These are phyloP conservation scores for Pichia cactophila DNA, from an alignment of 1,139 yeast genomes.

Conservation along the genomic window DNA sequence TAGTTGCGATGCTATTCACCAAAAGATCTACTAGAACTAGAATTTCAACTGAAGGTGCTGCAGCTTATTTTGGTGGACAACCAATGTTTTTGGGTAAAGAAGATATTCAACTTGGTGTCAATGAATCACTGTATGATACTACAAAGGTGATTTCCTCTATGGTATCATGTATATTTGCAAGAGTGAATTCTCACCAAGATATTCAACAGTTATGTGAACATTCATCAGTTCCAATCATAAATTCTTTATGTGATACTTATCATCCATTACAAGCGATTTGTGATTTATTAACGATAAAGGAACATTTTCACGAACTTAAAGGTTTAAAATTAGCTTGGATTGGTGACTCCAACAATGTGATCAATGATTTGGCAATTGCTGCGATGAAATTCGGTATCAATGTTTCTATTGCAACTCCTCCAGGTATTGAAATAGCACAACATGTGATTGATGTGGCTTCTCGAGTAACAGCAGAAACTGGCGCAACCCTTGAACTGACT, in stretches of 20 bases:
- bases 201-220: slow-evolving; percentile 67
- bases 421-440: slow-evolving; percentile 55
- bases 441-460: slow-evolving; percentile 51
- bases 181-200: slow-evolving; percentile 80
- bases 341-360: slow-evolving; percentile 93
- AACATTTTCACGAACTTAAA: slow-evolving; percentile 51
- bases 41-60: slow-evolving; percentile 91
- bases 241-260: slow-evolving; percentile 84
- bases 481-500: slow-evolving; percentile 52
- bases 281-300: slow-evolving; percentile 80
- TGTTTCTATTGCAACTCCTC: slow-evolving; percentile 79
- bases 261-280: slow-evolving; percentile 96
- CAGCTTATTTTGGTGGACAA: slow-evolving; percentile 86
- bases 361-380: slow-evolving; percentile 90
- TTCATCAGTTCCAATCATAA: slow-evolving; percentile 84
- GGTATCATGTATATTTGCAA: slow-evolving; percentile 94
- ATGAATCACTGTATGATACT: slow-evolving; percentile 84
- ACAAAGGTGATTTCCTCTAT: slow-evolving; percentile 85
- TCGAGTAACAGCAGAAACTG: slow-evolving; percentile 41
- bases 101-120: slow-evolving; percentile 92
- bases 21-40: slow-evolving; percentile 95
- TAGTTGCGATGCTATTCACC: slow-evolving; percentile 75
- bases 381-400: slow-evolving; percentile 78
- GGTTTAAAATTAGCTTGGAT: slow-evolving; percentile 88
- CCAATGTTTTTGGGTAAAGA: slow-evolving; percentile 96